Conservation (phyloP, 1,139 yeast genomes). For the Lipomyces yarrowii region DNA sequence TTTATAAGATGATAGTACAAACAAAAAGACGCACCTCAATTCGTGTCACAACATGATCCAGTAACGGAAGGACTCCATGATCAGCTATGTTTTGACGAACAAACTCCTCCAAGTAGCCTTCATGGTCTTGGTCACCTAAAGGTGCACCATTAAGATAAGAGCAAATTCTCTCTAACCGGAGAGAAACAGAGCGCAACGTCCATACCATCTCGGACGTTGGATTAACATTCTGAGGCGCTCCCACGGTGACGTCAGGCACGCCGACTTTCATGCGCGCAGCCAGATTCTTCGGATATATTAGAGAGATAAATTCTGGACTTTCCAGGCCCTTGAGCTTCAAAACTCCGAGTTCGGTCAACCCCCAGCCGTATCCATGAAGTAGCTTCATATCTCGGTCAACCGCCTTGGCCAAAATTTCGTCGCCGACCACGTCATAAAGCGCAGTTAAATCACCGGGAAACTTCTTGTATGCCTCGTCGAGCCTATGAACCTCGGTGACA, state of each 20-base stretch:
- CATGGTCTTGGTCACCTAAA: neutral
- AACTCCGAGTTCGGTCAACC: slow-evolving; percentile 76
- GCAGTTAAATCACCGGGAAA: slow-evolving; percentile 15
- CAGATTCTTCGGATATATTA: slow-evolving; percentile 71
- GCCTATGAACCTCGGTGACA: slow-evolving; percentile 16
- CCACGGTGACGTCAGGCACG: slow-evolving; percentile 9
- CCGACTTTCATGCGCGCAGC: slow-evolving; percentile 53
- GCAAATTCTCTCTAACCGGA: slow-evolving; percentile 55
- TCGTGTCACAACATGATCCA: slow-evolving; percentile 65
- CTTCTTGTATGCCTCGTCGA: slow-evolving; percentile 10
- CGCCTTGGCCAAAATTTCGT: slow-evolving; percentile 54
- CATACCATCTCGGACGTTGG: slow-evolving; percentile 51
- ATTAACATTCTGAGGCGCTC: slow-evolving; percentile 45
- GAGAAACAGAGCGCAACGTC: slow-evolving; percentile 51
- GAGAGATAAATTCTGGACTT: slow-evolving; percentile 84
- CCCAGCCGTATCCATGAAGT: slow-evolving; percentile 70
- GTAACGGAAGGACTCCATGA: slow-evolving; percentile 44
- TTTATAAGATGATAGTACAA: neutral
- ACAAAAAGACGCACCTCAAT: slow-evolving; percentile 47
- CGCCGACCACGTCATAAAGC: slow-evolving; percentile 33
- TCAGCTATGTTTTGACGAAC: neutral
- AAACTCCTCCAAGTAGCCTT: neutral
- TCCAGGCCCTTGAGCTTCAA: slow-evolving; percentile 91
- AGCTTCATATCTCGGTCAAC: slow-evolving; percentile 69
- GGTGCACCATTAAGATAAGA: slow-evolving; percentile 39